Base-by-base conservation (phyloP, 495 filamentous ascomycete genomes). In the Physcia stellaris region DNA sequence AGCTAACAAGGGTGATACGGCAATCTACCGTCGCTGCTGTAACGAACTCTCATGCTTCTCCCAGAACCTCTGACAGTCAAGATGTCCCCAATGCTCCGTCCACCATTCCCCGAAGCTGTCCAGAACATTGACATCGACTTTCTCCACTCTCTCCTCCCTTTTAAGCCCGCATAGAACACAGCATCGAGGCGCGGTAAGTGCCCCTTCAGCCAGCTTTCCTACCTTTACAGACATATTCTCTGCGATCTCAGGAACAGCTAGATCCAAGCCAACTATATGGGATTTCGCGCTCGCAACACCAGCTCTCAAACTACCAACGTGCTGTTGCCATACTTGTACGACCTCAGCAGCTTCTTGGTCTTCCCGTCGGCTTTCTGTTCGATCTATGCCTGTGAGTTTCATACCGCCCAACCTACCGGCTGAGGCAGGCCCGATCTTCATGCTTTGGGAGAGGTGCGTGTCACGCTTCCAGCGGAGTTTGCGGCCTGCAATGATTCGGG, bases 61-160 rank as follows among this genome's bases (percentile, higher is more conserved):
- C 90, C 90, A 98, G 49, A 94, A 95, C 39, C 70, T 72, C 51
- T 70, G 70, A 57, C 90, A 98, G 38, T 72, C 71, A 12, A 75
- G 59, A 62, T 94, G 80, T 30, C 80, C 78, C 85, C 85, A 92
- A 57, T 87, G 78, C 24, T 92, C 83, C 11, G 80, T 67, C 90
- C 90, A 98, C 85, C 85, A 95, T 58, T 95, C 86, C 27, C 83
- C 84, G 63, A 93, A 87, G 56, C 77, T 85, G 61, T 94, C 90
- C 45, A 84, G 73, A 15, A 92, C 79, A 39, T 75, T 64, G 20
- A 77, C 63, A 56, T 94, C 87, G 21, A 93, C 64, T 46, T 70
- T 76, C 2, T 63, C 54, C 15, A 95, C 61, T 24, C 87, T 66
- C 62, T 98, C 90, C 31, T 92, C 82, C 47, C 87, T 63, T 59